Evolutionary conservation across 805 yeast genomes (phyloP).

Genomic region (Wickerhamomyces sydowiorum): DNA sequence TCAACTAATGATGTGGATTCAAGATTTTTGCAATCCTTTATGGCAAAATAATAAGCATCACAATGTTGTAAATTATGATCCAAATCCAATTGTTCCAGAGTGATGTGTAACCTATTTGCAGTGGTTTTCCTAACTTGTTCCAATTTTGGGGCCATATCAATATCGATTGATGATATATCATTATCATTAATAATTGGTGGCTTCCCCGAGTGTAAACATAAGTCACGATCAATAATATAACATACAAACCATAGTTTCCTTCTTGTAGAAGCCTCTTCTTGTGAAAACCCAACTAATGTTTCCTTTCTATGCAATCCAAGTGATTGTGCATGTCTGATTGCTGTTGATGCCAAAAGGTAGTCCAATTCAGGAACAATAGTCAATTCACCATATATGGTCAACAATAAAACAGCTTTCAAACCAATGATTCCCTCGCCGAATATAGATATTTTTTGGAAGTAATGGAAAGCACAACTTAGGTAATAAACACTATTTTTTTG

Average conservation of each 20-base stretch:
- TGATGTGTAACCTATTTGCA: not conserved
- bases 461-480: conserved; percentile 31
- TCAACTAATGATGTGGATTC: conserved; percentile 2
- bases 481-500: not conserved
- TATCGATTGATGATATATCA: conserved; percentile 28
- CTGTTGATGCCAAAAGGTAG: conserved; percentile 33
- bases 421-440: conserved; percentile 43
- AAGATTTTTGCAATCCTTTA: conserved; percentile 2
- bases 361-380: conserved; percentile 34
- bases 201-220: conserved; percentile 37
- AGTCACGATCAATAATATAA: conserved; percentile 36
- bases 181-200: conserved; percentile 36
- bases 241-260: conserved; percentile 42
- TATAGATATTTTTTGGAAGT: conserved; percentile 41
- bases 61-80: conserved; percentile 1
- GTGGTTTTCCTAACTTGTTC: not conserved
- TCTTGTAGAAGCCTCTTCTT: conserved; percentile 30
- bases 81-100: not conserved
- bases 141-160: not conserved
- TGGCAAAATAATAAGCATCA: not conserved
- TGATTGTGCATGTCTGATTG: conserved; percentile 45
- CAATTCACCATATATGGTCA: conserved; percentile 30
- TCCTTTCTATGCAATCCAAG: conserved; percentile 48
- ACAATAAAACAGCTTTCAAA: conserved; percentile 41
- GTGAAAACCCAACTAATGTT: conserved; percentile 27